These are phyloP conservation scores for Cicer bijugum DNA, from an alignment of 306 rosid species.

Conservation along the genomic window DNA sequence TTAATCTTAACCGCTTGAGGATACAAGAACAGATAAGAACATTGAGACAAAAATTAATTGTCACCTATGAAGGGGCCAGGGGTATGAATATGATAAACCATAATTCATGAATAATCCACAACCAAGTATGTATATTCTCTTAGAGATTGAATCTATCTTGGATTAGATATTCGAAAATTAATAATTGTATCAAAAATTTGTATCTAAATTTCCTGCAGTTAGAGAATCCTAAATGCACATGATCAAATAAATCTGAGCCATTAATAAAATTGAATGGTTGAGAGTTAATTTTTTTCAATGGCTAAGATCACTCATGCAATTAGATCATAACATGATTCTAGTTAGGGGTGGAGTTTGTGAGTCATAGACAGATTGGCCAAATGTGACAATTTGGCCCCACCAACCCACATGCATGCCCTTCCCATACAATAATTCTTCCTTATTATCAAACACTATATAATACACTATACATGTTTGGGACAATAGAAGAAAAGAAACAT, in stretches of 20 bases:
- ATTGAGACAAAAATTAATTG: conserved; percentile 7
- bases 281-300: too few relatives aligned
- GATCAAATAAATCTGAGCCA: too few relatives aligned
- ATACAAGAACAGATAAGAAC: conserved; percentile 43
- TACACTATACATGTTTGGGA: conserved; percentile 26
- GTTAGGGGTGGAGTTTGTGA: conserved; percentile 45
- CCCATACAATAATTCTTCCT: conserved; percentile 40
- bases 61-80: conserved; percentile 5
- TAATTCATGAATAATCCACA: conserved; percentile 39
- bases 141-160: conserved; percentile 52
- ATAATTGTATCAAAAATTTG: too few relatives aligned
- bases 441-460: conserved; percentile 39
- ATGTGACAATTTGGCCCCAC: conserved; percentile 63
- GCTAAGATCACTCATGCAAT: too few relatives aligned
- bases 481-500: conserved; percentile 15
- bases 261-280: too few relatives aligned
- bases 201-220: too few relatives aligned
- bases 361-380: conserved; percentile 64
- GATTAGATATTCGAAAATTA: conserved; percentile 35
- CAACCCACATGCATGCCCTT: conserved; percentile 79
- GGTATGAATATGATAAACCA: conserved; percentile 30
- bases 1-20: conserved; percentile 41
- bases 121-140: conserved; percentile 36
- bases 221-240: too few relatives aligned
- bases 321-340: conserved; percentile 52